phyloP scores from a whole-genome alignment of 1,284 basidiomycete species.

The Ustilago sp. region DNA sequence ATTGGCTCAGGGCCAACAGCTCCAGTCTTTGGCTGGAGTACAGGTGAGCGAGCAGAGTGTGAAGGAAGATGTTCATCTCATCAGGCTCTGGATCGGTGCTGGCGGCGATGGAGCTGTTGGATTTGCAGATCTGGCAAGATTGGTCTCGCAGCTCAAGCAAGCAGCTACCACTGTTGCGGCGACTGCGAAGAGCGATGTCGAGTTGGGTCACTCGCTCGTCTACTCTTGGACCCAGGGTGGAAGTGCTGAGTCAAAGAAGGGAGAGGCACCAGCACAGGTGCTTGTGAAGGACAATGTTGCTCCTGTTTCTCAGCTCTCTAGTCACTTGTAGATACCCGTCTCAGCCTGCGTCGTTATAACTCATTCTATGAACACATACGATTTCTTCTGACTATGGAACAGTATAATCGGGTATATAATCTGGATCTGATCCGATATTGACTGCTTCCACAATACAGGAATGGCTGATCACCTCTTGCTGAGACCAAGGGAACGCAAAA shows the following conservation, averaged over 20 bases:
- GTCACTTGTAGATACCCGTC: constrained; percentile 10
- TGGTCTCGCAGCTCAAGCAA: constrained; percentile 31
- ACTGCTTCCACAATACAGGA: background rate
- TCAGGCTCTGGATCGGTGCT: constrained; percentile 38
- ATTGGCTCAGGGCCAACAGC: constrained; percentile 5
- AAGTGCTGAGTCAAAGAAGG: constrained; percentile 2
- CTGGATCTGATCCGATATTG: background rate
- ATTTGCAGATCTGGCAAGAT: constrained; percentile 29
- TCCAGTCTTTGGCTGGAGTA: constrained; percentile 32
- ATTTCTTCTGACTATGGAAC: background rate
- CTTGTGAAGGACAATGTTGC: background rate
- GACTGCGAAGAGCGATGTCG: constrained; percentile 17
- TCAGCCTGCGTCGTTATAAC: background rate
- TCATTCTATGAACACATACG: background rate
- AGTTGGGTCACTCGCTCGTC: constrained; percentile 32
- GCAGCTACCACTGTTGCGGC: constrained; percentile 11
- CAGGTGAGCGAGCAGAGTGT: constrained; percentile 8
- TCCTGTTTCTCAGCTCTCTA: constrained; percentile 4
- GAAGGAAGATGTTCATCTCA: constrained; percentile 33
- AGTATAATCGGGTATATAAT: constrained; percentile 25
- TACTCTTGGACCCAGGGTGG: constrained; percentile 34
- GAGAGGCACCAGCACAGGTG: background rate
- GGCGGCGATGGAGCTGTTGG: constrained; percentile 23
- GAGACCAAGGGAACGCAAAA: constrained; percentile 27
- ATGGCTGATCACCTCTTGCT: constrained; percentile 11